phyloP scores from a whole-genome alignment of 1,139 yeast species.

The Sugiyamaella paludigena region DNA sequence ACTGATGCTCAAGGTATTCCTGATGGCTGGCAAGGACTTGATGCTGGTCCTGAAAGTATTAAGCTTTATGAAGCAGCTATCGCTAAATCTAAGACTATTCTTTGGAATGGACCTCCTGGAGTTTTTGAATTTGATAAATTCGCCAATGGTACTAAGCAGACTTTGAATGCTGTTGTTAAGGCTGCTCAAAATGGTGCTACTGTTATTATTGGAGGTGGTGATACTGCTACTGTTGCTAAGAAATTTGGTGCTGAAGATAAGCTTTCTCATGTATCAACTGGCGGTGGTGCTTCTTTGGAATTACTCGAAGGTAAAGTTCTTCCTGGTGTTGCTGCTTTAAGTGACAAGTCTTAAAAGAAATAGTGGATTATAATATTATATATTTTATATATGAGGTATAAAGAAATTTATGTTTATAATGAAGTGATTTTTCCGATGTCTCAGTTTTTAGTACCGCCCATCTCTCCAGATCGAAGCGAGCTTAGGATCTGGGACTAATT shows the following conservation, averaged over 20 bases:
- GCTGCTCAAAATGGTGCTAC: conserved; percentile 88
- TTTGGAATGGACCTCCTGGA: conserved; percentile 99
- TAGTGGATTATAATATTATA: background rate
- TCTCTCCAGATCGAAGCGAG: background rate
- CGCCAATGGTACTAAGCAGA: conserved; percentile 83
- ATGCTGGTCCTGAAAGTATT: conserved; percentile 84
- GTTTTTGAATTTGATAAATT: conserved; percentile 93
- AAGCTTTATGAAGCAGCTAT: conserved; percentile 75
- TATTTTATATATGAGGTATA: background rate
- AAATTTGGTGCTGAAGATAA: conserved; percentile 93
- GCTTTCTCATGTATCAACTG: conserved; percentile 95
- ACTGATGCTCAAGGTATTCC: conserved; percentile 87
- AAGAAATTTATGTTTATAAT: background rate
- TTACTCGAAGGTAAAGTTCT: conserved; percentile 95
- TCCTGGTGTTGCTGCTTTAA: conserved; percentile 93
- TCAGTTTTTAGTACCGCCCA: background rate
- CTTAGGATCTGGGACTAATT: background rate
- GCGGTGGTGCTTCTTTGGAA: conserved; percentile 99
- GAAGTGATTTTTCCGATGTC: too few species aligned
- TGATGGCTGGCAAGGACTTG: conserved; percentile 92
- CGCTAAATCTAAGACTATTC: conserved; percentile 90
- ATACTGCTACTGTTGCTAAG: conserved; percentile 98
- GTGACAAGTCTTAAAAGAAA: conserved; percentile 41
- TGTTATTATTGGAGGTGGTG: conserved; percentile 99
- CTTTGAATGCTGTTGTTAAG: conserved; percentile 81